These are phyloP conservation scores for Globisporangium paddicum DNA, from an alignment of 352 stramenopile genomes.

Conservation along the genomic window DNA sequence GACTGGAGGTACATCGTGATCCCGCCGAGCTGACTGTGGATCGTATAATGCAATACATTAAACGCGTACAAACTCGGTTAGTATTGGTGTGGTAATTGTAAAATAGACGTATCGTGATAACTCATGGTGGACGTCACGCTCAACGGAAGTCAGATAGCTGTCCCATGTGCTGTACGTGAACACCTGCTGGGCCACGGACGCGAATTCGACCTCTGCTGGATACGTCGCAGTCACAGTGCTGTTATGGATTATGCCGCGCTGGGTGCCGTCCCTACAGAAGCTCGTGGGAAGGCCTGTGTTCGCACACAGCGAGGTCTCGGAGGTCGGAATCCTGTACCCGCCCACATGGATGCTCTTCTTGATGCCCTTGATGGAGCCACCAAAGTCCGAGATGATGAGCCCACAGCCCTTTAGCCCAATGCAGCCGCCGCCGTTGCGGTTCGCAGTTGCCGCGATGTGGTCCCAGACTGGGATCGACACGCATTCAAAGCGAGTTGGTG, in stretches of 20 bases:
- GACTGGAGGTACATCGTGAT: slow-evolving; percentile 45
- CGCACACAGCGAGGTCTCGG: slow-evolving; percentile 21
- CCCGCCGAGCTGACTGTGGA: slow-evolving; percentile 18
- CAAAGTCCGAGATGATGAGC: slow-evolving; percentile 29
- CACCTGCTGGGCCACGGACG: slow-evolving; percentile 37
- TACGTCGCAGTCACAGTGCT: slow-evolving; percentile 18
- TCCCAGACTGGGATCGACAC: slow-evolving; percentile 68
- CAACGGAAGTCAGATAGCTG: slow-evolving; percentile 23
- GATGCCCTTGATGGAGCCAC: slow-evolving; percentile 15
- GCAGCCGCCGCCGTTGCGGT: slow-evolving; percentile 19
- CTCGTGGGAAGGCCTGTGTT: slow-evolving; percentile 20
- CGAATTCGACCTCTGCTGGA: slow-evolving; percentile 27
- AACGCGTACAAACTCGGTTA: neutral
- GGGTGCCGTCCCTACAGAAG: slow-evolving; percentile 39
- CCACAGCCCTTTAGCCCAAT: slow-evolving; percentile 29
- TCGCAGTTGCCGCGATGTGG: slow-evolving; percentile 26
- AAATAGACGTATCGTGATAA: neutral
- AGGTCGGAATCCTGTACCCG: slow-evolving; percentile 15
- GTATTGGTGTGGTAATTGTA: neutral
- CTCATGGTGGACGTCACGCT: slow-evolving; percentile 49
- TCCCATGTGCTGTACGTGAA: slow-evolving; percentile 31
- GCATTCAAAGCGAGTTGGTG: slow-evolving; percentile 49
- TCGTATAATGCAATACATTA: neutral
- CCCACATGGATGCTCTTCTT: slow-evolving; percentile 15
- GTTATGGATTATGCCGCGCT: slow-evolving; percentile 29